phyloP scores from a whole-genome alignment of 805 yeast species.

The Teunomyces tritomae region DNA sequence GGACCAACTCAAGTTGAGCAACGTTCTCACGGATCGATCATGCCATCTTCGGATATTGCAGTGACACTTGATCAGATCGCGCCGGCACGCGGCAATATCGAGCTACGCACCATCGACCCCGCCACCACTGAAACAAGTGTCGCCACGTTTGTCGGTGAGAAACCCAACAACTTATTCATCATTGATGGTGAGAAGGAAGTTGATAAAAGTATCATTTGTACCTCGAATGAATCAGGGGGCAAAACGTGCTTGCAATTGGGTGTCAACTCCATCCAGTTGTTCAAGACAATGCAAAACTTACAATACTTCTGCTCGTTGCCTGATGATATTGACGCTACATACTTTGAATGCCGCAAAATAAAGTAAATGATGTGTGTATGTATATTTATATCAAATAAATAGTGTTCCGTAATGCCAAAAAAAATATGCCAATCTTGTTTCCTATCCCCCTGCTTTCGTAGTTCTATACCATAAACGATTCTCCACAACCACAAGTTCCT shows the following conservation, averaged over 20 bases:
- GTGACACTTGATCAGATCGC: constrained; percentile 29
- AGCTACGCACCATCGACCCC: constrained; percentile 1
- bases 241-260: constrained; percentile 47
- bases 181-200: constrained; percentile 42
- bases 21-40: constrained; percentile 24
- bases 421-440: not conserved
- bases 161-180: constrained; percentile 34
- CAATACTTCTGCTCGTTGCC: constrained; percentile 52
- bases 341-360: constrained; percentile 50
- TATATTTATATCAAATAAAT: constrained; percentile 1
- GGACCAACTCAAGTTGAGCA: constrained; percentile 21
- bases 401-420: not conserved
- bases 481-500: constrained; percentile 99
- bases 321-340: constrained; percentile 46
- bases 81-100: constrained; percentile 7
- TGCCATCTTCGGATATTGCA: constrained; percentile 23
- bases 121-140: constrained; percentile 12
- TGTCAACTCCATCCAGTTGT: constrained; percentile 39
- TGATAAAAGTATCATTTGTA: constrained; percentile 45
- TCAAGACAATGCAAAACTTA: constrained; percentile 48
- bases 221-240: constrained; percentile 41
- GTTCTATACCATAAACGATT: constrained; percentile 86
- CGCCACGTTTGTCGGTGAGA: constrained; percentile 25
- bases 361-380: constrained; percentile 2
- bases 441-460: not conserved